Percentiles rank a stretch among this genome's conserved stretches.
phyloP scores from a whole-genome alignment of 202 grass and related monocot species.

The Schoenoplectus triqueter region DNA sequence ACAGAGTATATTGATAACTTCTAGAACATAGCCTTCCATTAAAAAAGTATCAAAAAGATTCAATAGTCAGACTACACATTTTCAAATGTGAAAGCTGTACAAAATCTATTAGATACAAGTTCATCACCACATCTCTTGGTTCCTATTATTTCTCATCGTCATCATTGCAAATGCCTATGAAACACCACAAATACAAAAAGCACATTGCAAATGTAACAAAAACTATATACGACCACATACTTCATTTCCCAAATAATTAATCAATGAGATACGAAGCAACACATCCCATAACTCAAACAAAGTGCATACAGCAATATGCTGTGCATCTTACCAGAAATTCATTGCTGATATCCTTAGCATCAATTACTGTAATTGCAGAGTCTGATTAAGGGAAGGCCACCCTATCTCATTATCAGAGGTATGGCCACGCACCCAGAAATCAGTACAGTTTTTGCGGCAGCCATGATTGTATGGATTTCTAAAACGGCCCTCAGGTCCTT shows the following conservation, averaged over 20 bases:
- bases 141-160: neutral
- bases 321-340: slow-evolving; percentile 10
- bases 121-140: slow-evolving; percentile 4
- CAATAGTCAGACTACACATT: neutral
- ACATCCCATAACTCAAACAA: neutral
- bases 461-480: slow-evolving; percentile 86
- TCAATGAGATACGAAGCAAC: neutral
- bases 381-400: slow-evolving; percentile 87
- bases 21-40: too few relatives aligned
- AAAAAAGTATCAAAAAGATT: too few relatives aligned
- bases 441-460: slow-evolving; percentile 63
- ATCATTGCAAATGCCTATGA: neutral
- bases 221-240: slow-evolving; percentile 13
- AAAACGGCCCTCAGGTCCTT: slow-evolving; percentile 76
- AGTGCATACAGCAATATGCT: slow-evolving; percentile 27
- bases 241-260: slow-evolving; percentile 11
- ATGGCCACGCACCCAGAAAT: slow-evolving; percentile 80
- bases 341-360: neutral
- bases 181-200: neutral
- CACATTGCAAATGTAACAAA: neutral
- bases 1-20: too few relatives aligned
- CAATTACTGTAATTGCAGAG: slow-evolving; percentile 37
- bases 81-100: neutral
- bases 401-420: slow-evolving; percentile 67
- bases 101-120: slow-evolving; percentile 24